phyloP scores from a whole-genome alignment of 2,329 filamentous ascomycete species.

The Nothophaeocryptopus gaeumannii region DNA sequence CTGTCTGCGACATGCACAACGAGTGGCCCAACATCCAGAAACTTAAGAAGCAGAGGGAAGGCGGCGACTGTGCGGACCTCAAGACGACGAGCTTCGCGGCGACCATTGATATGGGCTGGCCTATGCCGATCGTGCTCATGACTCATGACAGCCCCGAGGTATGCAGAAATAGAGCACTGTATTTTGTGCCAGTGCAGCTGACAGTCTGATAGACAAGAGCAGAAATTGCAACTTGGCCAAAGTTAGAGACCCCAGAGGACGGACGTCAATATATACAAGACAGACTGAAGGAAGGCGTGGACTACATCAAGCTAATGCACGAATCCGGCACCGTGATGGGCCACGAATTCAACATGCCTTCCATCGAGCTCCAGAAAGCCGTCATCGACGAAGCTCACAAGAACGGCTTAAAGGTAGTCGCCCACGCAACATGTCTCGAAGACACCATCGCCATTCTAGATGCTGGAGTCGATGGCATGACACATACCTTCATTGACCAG shows the following conservation, averaged over 20 bases:
- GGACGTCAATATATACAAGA: constrained; percentile 44
- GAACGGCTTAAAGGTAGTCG: constrained; percentile 39
- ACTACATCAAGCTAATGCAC: constrained; percentile 55
- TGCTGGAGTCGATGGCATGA: constrained; percentile 44
- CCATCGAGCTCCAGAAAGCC: constrained; percentile 45
- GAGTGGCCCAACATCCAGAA: constrained; percentile 36
- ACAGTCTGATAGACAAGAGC: constrained; percentile 25
- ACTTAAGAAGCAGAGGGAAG: constrained; percentile 31
- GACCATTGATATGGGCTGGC: constrained; percentile 54
- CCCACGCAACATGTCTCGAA: constrained; percentile 39
- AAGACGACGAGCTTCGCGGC: constrained; percentile 50
- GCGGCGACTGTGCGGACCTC: constrained; percentile 45
- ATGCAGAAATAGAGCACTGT: background rate
- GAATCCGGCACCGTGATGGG: constrained; percentile 41
- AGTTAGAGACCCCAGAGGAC: constrained; percentile 41
- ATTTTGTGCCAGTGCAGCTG: constrained; percentile 4
- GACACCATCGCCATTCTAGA: constrained; percentile 44
- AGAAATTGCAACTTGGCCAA: constrained; percentile 48
- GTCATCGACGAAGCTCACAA: constrained; percentile 43
- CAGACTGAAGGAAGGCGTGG: constrained; percentile 41
- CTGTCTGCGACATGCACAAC: constrained; percentile 47
- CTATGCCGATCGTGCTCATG: constrained; percentile 43
- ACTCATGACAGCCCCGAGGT: constrained; percentile 36
- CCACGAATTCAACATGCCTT: constrained; percentile 34
- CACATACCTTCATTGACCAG: constrained; percentile 44